Base-by-base conservation (phyloP, 192 early-diverging fungal species). In the Chytriomyces sp. region DNA sequence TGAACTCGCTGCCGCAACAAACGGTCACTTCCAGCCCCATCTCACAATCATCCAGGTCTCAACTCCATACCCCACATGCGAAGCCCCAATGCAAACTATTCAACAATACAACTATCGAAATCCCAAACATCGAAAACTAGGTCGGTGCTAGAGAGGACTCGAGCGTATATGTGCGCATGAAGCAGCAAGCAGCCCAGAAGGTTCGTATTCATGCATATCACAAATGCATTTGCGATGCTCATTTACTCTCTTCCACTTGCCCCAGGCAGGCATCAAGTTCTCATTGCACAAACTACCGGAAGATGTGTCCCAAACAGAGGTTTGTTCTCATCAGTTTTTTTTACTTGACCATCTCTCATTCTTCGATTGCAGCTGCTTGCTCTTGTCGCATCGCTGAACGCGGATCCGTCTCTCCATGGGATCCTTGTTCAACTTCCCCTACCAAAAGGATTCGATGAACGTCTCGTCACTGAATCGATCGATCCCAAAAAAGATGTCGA, bases 371-470 rank as follows among this genome's bases (percentile, higher is more conserved):
- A 93, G 83, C 82, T 99, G 48, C 78, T 97, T 50, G 73, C 71
- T 10, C 82, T 82, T 35, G 87, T 99, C 50, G 81, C 89, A 48
- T 69, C 82, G 9, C 82, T 99, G 61, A 98, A 98, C 80, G 80
- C 91, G 46, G 93, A 98, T 78, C 86, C 86, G 0, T 53, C 76
- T 5, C 88, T 97, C 20, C 97, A 98, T 82, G 98, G 98, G 28
- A 92, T 99, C 68, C 83, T 99, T 13, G 95, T 98, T 62, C 98
- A 99, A 82, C 86, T 99, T 75, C 98, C 98, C 28, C 82, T 99
- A 11, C 96, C 98, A 11, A 82, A 84, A 2, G 93, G 94, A 76
- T 88, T 99, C 53, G 91, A 92, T 77, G 95, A 97, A 77, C 83
- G 84, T 69, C 83, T 87, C 23, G 85, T 98, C 49, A 95, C 93